Evolutionary conservation across 2,329 filamentous ascomycete genomes (phyloP).

Genomic region (Ophiocordyceps camponoti-leonardi): DNA sequence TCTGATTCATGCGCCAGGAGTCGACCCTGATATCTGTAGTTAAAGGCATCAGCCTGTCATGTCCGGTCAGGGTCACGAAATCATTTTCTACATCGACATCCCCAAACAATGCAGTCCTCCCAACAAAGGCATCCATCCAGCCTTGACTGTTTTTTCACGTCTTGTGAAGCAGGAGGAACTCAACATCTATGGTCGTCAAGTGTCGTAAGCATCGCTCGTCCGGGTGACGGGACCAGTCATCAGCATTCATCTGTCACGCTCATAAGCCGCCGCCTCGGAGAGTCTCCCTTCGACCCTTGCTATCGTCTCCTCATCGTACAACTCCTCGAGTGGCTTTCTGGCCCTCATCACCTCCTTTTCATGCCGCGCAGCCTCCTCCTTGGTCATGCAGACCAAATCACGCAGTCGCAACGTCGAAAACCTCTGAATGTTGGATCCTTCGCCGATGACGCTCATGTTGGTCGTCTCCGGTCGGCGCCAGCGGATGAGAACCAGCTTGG

Average conservation of each 20-base stretch:
- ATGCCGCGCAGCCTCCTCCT: constrained; percentile 69
- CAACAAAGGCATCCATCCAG: too few relatives aligned
- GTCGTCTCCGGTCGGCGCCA: constrained; percentile 53
- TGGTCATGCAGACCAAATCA: constrained; percentile 81
- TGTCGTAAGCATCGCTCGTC: neutral
- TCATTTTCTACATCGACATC: too few relatives aligned
- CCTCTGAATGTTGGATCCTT: constrained; percentile 57
- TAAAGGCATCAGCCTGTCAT: too few relatives aligned
- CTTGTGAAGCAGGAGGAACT: too few relatives aligned
- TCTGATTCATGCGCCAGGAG: too few relatives aligned
- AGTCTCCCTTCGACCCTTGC: constrained; percentile 48
- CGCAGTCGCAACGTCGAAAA: constrained; percentile 49
- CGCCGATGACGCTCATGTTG: constrained; percentile 43
- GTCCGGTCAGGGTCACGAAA: too few relatives aligned
- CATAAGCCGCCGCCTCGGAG: constrained; percentile 47
- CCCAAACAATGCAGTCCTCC: too few relatives aligned
- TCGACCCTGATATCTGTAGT: too few relatives aligned
- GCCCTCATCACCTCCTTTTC: constrained; percentile 64
- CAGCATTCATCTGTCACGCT: constrained; percentile 13
- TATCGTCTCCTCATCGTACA: constrained; percentile 57
- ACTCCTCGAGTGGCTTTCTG: constrained; percentile 45
- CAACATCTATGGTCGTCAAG: too few relatives aligned
- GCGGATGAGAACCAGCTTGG: constrained; percentile 59
- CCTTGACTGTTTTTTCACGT: too few relatives aligned
- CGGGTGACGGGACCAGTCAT: neutral